Percentiles rank a stretch among this genome's conserved stretches.
Conservation (phyloP, 257 asterid genomes). For the Fraxinus cuspidata region DNA sequence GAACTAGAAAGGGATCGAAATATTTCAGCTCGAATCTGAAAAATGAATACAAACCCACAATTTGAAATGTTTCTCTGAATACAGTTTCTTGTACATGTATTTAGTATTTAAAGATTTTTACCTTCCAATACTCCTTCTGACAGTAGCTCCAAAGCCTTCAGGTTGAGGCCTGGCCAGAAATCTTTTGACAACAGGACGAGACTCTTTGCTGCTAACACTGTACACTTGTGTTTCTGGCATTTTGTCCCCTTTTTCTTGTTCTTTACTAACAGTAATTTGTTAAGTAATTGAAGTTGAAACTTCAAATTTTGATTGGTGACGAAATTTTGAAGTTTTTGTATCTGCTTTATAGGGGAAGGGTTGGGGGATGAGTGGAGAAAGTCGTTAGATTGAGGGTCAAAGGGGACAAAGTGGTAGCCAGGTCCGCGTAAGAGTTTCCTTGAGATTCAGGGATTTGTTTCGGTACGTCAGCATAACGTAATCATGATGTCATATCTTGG, state of each 20-base stretch:
- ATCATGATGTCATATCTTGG: conserved; percentile 17
- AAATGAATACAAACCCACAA: neutral
- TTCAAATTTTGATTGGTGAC: neutral
- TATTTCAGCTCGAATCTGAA: conserved; percentile 75
- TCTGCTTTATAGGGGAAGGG: conserved; percentile 13
- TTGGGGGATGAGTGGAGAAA: neutral
- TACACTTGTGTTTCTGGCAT: conserved; percentile 30
- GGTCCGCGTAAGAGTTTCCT: conserved; percentile 6
- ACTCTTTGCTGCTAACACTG: conserved; percentile 35
- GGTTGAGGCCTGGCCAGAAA: conserved; percentile 78
- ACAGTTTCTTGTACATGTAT: neutral
- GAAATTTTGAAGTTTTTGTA: neutral
- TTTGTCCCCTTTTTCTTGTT: neutral
- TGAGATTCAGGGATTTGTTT: conserved; percentile 27
- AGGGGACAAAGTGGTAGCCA: conserved; percentile 5
- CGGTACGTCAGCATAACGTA: conserved; percentile 29
- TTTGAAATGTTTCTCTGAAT: neutral
- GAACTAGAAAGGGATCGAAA: conserved; percentile 81
- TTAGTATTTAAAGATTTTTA: conserved; percentile 8
- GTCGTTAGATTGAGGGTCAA: conserved; percentile 12
- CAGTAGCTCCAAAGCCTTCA: conserved; percentile 90
- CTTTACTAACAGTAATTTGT: neutral
- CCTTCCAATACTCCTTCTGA: conserved; percentile 94
- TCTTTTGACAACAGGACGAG: conserved; percentile 67
- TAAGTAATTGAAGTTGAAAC: neutral